Base-by-base conservation (phyloP, 129 eudicot species). In the Erigeron canadensis region DNA sequence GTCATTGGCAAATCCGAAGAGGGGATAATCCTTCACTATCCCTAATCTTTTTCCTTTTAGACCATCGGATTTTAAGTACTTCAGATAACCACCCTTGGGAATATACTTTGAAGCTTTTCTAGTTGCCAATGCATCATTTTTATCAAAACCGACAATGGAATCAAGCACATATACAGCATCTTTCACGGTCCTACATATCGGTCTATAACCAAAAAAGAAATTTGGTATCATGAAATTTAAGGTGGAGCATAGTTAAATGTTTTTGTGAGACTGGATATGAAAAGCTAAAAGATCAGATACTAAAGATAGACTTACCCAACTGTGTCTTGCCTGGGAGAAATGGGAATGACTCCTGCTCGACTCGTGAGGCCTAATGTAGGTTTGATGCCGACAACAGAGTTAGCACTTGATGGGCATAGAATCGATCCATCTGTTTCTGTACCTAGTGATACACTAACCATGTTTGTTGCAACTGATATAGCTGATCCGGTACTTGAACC, bases 401-500 rank as follows among this genome's bases (percentile, higher is more conserved):
- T 86, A 15, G 60, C 70, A 64, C 73, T 22, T 19, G 89, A 72
- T 8, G 95, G 95, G 69, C 91, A 88, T 40, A 88, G 2, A 59
- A 91, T 85, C 7, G 97, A 91, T 41, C 95, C 89, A 60, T 80
- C 82, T 4, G 97, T 91, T 68, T 91, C 95, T 5, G 97, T 91
- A 13, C 97, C 97, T 2, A 91, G 74, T 17, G 97, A 79, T 34
- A 87, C 81, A 5, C 88, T 78, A 23, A 66, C 91, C 88, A 91
- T 76, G 69, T 82, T 87, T 43, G 97, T 72, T 41, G 93, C 96
- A 59, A 86, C 91, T 1, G 97, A 83, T 79, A 91, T 81, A 51
- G 91, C 97, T 71, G 97, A 88, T 48, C 97, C 96, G 21, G 89
- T 88, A 77, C 93, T 88, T 67, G 97, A 91, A 5, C 97, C 97